Conservation (phyloP, 305 asterid species). For the Solanum hybrid region DNA sequence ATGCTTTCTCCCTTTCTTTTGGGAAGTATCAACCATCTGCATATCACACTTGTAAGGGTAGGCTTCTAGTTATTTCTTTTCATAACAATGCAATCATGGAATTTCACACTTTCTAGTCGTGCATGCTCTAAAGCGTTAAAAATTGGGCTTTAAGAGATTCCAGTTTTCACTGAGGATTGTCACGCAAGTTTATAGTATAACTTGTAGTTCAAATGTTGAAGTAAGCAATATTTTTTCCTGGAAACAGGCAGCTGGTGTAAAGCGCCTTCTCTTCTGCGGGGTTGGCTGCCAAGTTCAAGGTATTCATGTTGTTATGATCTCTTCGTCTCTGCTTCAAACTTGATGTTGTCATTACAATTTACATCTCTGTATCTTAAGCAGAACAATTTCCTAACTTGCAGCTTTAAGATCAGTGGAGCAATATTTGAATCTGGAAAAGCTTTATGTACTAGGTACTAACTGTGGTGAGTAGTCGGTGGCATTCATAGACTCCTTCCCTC, state of each 20-base stretch:
- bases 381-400: conserved; percentile 76
- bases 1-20: neutral
- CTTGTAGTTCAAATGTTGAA: neutral
- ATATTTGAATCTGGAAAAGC: conserved; percentile 88
- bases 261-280: conserved; percentile 94
- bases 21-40: neutral
- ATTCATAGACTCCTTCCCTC: neutral
- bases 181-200: neutral
- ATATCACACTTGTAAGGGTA: neutral
- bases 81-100: neutral
- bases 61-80: neutral
- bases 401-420: conserved; percentile 89
- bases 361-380: conserved; percentile 41
- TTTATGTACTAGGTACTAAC: conserved; percentile 92
- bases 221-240: conserved; percentile 5
- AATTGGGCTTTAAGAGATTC: neutral
- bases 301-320: conserved; percentile 18
- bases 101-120: neutral
- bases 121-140: neutral
- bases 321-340: conserved; percentile 9
- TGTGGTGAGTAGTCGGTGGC: conserved; percentile 49
- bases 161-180: neutral
- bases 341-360: conserved; percentile 23
- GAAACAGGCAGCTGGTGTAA: conserved; percentile 91
- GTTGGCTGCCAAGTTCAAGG: conserved; percentile 99